These are phyloP conservation scores for Fusarium gaditjirri DNA, from an alignment of 2,329 filamentous ascomycete species.

Conservation along the genomic window DNA sequence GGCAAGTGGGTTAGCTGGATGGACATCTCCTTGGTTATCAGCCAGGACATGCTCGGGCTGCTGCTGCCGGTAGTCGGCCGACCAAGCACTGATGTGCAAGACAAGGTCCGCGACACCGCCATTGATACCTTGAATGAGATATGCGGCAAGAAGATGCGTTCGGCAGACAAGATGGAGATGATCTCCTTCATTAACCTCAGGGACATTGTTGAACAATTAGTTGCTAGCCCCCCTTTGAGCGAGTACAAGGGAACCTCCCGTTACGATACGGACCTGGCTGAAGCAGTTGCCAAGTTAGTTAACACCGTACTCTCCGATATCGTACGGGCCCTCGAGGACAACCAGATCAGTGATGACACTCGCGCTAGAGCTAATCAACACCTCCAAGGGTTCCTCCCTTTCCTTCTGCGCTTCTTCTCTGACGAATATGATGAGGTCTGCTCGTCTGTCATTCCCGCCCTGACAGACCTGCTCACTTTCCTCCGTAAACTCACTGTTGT, in stretches of 20 bases:
- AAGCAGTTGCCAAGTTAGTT: constrained; percentile 93
- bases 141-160: constrained; percentile 97
- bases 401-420: constrained; percentile 92
- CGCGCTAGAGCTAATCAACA: constrained; percentile 82
- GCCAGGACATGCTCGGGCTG: constrained; percentile 84
- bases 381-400: constrained; percentile 84
- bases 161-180: constrained; percentile 91
- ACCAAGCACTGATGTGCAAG: constrained; percentile 70
- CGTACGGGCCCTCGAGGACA: constrained; percentile 83
- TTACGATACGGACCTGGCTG: constrained; percentile 95
- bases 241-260: constrained; percentile 82
- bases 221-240: constrained; percentile 82
- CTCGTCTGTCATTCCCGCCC: constrained; percentile 91
- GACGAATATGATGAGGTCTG: constrained; percentile 99
- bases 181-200: constrained; percentile 90
- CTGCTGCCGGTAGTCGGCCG: constrained; percentile 90
- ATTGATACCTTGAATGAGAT: constrained; percentile 97
- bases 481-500: constrained; percentile 82
- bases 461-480: constrained; percentile 92
- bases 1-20: constrained; percentile 99
- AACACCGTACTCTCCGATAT: constrained; percentile 91
- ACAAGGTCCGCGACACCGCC: constrained; percentile 87
- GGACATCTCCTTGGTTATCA: constrained; percentile 93
- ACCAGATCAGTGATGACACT: constrained; percentile 68
- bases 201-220: constrained; percentile 85